These are phyloP conservation scores for Jatropha podagrica DNA, from an alignment of 441 rosid genomes.

Conservation along the genomic window DNA sequence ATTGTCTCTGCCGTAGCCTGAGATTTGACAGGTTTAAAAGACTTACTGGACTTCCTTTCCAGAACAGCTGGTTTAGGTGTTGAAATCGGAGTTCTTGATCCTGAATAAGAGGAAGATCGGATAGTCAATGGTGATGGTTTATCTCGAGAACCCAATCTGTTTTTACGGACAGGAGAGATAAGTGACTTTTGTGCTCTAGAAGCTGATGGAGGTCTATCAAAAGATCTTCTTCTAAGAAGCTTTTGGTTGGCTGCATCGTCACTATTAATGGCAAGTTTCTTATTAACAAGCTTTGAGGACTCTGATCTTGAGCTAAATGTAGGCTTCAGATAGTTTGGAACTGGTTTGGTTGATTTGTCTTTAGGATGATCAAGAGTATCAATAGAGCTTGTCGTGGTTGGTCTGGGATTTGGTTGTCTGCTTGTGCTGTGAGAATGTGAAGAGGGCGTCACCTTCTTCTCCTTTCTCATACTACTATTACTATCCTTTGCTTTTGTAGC, in stretches of 20 bases:
- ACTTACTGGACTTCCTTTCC: constrained; percentile 29
- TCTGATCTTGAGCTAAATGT: constrained; percentile 50
- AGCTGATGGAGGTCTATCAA: constrained; percentile 55
- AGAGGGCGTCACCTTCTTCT: constrained; percentile 37
- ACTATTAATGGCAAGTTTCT: background rate
- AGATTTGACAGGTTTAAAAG: constrained; percentile 25
- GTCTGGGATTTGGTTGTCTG: constrained; percentile 28
- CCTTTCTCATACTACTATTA: constrained; percentile 25
- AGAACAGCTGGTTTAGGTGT: constrained; percentile 9
- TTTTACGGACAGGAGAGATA: constrained; percentile 37
- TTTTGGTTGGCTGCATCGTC: constrained; percentile 16
- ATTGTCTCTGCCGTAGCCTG: constrained; percentile 22
- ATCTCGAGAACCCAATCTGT: constrained; percentile 34
- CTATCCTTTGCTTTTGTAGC: constrained; percentile 33
- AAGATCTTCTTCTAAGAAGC: constrained; percentile 56
- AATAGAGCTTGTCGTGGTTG: constrained; percentile 11
- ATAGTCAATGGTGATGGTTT: constrained; percentile 20
- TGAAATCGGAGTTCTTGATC: constrained; percentile 15
- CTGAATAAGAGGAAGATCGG: constrained; percentile 37
- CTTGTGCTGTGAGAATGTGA: constrained; percentile 24
- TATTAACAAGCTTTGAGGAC: constrained; percentile 26
- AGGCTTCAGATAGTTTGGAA: constrained; percentile 64
- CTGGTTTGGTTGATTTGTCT: constrained; percentile 27
- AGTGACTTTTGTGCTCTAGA: constrained; percentile 31
- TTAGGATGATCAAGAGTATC: background rate